phyloP scores from a whole-genome alignment of 2,329 filamentous ascomycete species.

The Thelonectria discophora region DNA sequence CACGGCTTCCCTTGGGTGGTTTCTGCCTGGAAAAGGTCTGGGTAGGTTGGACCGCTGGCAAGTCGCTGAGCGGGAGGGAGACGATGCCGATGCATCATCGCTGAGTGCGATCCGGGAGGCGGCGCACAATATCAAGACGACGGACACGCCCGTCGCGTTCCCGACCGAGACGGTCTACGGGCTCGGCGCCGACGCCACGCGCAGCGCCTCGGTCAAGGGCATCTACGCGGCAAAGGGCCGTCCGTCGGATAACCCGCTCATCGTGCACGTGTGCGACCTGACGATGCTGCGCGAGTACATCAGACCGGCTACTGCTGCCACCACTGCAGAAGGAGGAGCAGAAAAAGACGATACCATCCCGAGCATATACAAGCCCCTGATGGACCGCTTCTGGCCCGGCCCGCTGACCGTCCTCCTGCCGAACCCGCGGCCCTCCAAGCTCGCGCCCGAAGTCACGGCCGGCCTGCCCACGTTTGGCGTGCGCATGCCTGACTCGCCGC shows the following conservation, averaged over 20 bases:
- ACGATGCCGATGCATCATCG: no score
- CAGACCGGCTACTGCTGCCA: conserved; percentile 36
- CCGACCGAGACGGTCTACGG: conserved; percentile 98
- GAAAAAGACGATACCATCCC: no score
- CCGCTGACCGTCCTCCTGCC: conserved; percentile 91
- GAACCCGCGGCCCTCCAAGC: conserved; percentile 71
- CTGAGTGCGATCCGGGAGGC: conserved; percentile 66
- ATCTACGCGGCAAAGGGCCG: conserved; percentile 92
- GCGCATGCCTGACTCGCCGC: conserved; percentile 84
- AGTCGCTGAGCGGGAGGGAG: conserved; percentile 44
- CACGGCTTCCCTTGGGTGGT: conserved; percentile 47
- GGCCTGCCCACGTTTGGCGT: conserved; percentile 86
- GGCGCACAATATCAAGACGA: conserved; percentile 70
- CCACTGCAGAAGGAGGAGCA: no score
- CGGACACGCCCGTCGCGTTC: conserved; percentile 85
- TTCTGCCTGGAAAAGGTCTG: conserved; percentile 42
- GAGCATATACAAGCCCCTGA: conserved; percentile 78
- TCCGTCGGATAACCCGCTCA: conserved; percentile 93
- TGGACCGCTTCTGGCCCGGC: conserved; percentile 90
- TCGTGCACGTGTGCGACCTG: conserved; percentile 88
- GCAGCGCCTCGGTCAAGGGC: conserved; percentile 82
- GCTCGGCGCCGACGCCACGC: conserved; percentile 93
- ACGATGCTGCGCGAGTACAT: conserved; percentile 76
- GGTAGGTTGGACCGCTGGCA: conserved; percentile 55
- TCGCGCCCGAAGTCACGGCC: conserved; percentile 93